Conservation (phyloP, 495 filamentous ascomycete species). For the Trichoderma orchidacearum region DNA sequence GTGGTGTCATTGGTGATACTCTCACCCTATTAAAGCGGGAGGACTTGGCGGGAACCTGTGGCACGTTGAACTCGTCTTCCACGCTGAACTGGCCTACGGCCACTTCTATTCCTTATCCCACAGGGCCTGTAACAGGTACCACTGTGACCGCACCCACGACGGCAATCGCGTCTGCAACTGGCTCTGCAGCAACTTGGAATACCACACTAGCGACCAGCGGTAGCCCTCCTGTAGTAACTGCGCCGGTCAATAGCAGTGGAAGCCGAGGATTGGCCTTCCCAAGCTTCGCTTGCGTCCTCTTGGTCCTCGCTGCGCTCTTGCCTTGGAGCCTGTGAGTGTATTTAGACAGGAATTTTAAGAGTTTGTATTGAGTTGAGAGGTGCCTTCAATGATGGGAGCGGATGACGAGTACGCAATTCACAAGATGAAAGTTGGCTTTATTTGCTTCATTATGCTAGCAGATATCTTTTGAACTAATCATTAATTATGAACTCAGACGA, state of each 20-base stretch:
- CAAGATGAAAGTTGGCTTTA: too few species aligned
- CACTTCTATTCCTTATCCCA: neutral
- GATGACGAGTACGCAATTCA: too few species aligned
- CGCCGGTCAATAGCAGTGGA: neutral
- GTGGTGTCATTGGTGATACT: constrained; percentile 27
- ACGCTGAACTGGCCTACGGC: neutral
- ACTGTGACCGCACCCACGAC: neutral
- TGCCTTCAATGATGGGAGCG: too few species aligned
- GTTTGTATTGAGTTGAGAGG: too few species aligned
- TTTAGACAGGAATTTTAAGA: too few species aligned
- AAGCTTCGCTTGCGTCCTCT: neutral
- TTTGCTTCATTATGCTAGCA: too few species aligned
- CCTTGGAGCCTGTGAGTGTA: too few species aligned
- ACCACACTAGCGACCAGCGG: neutral
- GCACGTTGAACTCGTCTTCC: neutral
- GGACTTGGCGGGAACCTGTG: neutral
- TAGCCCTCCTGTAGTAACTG: neutral
- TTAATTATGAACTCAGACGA: too few species aligned
- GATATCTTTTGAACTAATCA: too few species aligned
- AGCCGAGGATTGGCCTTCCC: neutral
- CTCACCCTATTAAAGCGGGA: constrained; percentile 22
- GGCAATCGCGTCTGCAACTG: neutral
- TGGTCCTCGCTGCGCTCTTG: too few species aligned
- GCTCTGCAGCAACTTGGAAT: neutral
- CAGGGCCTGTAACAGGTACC: neutral